Percentiles rank a stretch among this genome's conserved stretches.
These are phyloP conservation scores for Purpureocillium takamizusanense DNA, from an alignment of 2,329 filamentous ascomycete species.

Conservation along the genomic window DNA sequence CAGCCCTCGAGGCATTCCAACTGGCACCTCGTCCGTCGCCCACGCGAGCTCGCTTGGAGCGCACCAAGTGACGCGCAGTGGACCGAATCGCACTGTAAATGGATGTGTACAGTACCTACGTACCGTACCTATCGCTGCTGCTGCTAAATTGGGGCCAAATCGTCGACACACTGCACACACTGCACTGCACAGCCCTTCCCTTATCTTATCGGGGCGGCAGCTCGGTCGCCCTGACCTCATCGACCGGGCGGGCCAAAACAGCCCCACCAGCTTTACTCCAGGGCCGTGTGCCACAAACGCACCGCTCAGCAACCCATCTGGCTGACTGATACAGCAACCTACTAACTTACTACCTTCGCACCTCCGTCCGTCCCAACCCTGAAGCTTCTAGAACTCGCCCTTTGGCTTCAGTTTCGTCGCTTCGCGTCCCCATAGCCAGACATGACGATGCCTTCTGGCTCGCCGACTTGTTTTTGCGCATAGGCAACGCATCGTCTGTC, in stretches of 20 bases:
- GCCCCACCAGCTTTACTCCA: too few species aligned
- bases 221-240: background rate
- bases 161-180: too few species aligned
- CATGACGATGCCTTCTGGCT: slow-evolving; percentile 2
- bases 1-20: too few species aligned
- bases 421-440: background rate
- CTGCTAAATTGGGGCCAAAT: too few species aligned
- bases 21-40: too few species aligned
- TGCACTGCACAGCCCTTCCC: too few species aligned
- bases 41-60: too few species aligned
- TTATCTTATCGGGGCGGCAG: too few species aligned
- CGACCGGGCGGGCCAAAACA: background rate
- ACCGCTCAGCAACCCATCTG: background rate
- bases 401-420: background rate
- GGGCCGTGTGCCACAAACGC: background rate
- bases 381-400: slow-evolving; percentile 9
- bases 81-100: background rate
- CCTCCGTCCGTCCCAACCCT: background rate
- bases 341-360: too few species aligned
- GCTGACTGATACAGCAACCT: slow-evolving; percentile 5
- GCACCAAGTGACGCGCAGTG: too few species aligned
- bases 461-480: background rate
- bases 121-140: background rate
- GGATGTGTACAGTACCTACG: background rate
- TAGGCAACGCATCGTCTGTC: slow-evolving; percentile 2